phyloP scores from a whole-genome alignment of 2,329 filamentous ascomycete species.

The Scedosporium dehoogii region DNA sequence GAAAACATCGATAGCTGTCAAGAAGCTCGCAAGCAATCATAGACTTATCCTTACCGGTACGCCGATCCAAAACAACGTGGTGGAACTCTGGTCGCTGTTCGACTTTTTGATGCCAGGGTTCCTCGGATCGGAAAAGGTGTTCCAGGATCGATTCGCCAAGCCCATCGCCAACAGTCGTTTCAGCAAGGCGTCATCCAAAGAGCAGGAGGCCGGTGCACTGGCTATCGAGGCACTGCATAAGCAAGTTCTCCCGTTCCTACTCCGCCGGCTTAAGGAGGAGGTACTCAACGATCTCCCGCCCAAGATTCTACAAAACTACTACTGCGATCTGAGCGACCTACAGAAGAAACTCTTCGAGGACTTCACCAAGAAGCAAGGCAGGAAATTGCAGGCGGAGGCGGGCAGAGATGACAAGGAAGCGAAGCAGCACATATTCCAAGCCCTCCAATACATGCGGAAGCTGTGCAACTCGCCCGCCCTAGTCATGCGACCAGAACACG shows the following conservation, averaged over 20 bases:
- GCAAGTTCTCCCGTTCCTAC: conserved; percentile 90
- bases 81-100: conserved; percentile 95
- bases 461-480: conserved; percentile 95
- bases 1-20: conserved; percentile 89
- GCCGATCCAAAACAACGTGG: conserved; percentile 93
- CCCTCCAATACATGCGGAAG: conserved; percentile 98
- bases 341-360: conserved; percentile 95
- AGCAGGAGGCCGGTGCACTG: conserved; percentile 91
- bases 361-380: conserved; percentile 88
- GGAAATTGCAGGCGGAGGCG: conserved; percentile 75
- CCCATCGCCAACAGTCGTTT: conserved; percentile 90
- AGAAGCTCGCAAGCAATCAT: conserved; percentile 82
- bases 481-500: conserved; percentile 90
- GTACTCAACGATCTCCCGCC: conserved; percentile 92
- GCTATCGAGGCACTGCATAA: conserved; percentile 98
- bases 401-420: conserved; percentile 80
- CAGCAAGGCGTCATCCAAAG: conserved; percentile 94
- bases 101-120: conserved; percentile 99
- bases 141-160: conserved; percentile 88
- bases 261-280: conserved; percentile 94
- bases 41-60: conserved; percentile 93
- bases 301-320: conserved; percentile 99
- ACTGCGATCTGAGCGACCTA: conserved; percentile 91
- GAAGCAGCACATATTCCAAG: conserved; percentile 98
- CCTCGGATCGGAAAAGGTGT: conserved; percentile 88